Base-by-base conservation (phyloP, 139 green algal species). In the Chlamydomonas urium region DNA sequence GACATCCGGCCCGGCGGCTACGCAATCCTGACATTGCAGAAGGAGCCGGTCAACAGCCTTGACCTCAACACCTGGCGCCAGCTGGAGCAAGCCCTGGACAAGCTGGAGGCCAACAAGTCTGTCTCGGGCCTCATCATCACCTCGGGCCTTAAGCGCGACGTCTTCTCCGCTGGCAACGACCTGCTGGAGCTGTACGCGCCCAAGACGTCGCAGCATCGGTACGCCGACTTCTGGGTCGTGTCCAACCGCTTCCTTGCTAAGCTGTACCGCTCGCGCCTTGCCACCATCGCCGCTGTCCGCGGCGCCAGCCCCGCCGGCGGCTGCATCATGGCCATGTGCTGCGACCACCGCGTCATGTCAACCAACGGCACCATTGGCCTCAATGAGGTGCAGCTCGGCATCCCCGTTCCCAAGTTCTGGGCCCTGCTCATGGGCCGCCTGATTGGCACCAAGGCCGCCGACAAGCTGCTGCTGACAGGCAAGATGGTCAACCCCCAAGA, bases 291-390 rank as follows among this genome's bases (percentile, higher is more conserved):
- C 1, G 92, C 91, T 3, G 95, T 98, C 60, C 73, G 88, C 0
- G 93, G 93, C 24, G 89, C 90, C 21, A 97, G 92, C 76, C 92
- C 93, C n/a, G 93, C 93, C 8, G 93, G 92, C 36, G 93, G 93
- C 14, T 97, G 92, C 83, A 83, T 81, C 31, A 86, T 97, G 32
- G 72, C 91, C n/a, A 65, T 98, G 66, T 95, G 89, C 80, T 97
- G 92, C 72, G 93, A 98, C 73, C 70, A 87, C 50, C 85, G 91
- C 31, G 48, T 97, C 21, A 95, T 96, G 81, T 93, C 87, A 0
- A 84, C 90, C 65, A 72, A 71, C 32, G 63, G 63, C 14, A 71
- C 8, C 63, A 59, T 71, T 57, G 66, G 66, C 4, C 29, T 62
- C 4, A 71, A 71, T 35, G 63, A 71, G 38, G 63, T 71, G 29